A percentile compares a stretch with the other conserved stretches of the same genome.
phyloP scores from a whole-genome alignment of 1,139 yeast species.

The Suhomyces choctaworum region DNA sequence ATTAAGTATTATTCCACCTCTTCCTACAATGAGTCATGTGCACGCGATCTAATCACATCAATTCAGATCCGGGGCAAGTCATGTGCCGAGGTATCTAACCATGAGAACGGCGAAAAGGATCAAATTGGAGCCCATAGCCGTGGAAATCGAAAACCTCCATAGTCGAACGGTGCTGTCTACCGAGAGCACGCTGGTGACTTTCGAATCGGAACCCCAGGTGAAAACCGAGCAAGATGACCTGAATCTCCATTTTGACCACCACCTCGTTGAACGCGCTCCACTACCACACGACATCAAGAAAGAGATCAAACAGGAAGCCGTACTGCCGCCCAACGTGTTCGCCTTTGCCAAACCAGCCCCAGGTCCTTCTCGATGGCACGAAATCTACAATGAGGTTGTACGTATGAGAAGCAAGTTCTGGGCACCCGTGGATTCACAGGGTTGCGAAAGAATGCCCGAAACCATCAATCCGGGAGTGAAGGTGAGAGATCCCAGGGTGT shows the following conservation, averaged over 20 bases:
- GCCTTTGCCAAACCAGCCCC: conserved; percentile 6
- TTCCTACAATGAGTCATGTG: conserved; percentile 1
- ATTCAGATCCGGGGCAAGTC: neutral
- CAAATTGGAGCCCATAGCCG: conserved; percentile 6
- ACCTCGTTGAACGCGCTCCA: neutral
- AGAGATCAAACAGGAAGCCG: too few relatives aligned
- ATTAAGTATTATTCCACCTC: too few relatives aligned
- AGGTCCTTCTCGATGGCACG: conserved; percentile 37
- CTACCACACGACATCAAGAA: too few relatives aligned
- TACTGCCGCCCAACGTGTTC: conserved; percentile 15
- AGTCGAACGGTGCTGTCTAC: too few relatives aligned
- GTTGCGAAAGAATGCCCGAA: conserved; percentile 76
- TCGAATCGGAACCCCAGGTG: too few relatives aligned
- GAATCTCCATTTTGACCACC: neutral
- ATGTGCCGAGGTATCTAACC: conserved; percentile 8
- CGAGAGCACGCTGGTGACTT: too few relatives aligned
- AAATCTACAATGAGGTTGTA: conserved; percentile 62
- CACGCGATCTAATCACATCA: neutral
- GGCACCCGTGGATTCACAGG: conserved; percentile 89
- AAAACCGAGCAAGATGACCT: neutral
- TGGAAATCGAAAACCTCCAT: conserved; percentile 2
- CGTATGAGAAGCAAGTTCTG: conserved; percentile 60
- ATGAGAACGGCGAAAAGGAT: conserved; percentile 7
- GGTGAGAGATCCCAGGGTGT: conserved; percentile 37
- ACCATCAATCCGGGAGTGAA: conserved; percentile 35